Evolutionary conservation across 345 rosid genomes (phyloP).

Genomic region (Pugionium dolabratum): DNA sequence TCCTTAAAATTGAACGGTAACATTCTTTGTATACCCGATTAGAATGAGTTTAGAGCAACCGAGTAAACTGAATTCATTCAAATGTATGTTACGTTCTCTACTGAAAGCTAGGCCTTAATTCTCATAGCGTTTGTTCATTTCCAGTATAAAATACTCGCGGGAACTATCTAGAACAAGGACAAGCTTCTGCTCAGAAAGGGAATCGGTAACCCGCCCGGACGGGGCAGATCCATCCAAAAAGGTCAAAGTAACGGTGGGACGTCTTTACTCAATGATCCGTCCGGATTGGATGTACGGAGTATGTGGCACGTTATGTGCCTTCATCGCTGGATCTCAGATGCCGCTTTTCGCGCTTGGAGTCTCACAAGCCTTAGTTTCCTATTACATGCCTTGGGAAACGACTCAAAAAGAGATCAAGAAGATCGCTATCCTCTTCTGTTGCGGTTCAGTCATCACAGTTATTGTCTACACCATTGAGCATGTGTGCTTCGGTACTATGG

Average conservation of each 20-base stretch:
- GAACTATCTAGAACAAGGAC: conserved; percentile 47
- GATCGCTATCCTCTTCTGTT: conserved; percentile 64
- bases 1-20: too few relatives aligned
- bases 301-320: conserved; percentile 59
- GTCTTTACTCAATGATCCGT: conserved; percentile 63
- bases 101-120: too few relatives aligned
- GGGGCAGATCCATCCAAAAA: conserved; percentile 45
- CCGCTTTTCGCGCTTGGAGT: conserved; percentile 96
- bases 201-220: conserved; percentile 57
- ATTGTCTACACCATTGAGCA: conserved; percentile 64
- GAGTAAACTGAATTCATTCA: conserved; percentile 33
- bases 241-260: conserved; percentile 51
- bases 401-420: conserved; percentile 73
- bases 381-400: conserved; percentile 93
- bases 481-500: conserved; percentile 81
- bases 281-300: conserved; percentile 92
- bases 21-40: too few relatives aligned
- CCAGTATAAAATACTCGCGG: conserved; percentile 2
- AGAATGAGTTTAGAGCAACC: conserved; percentile 33
- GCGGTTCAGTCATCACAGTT: conserved; percentile 65
- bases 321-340: conserved; percentile 77
- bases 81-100: too few relatives aligned
- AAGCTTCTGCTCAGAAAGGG: conserved; percentile 80
- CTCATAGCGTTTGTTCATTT: not conserved
- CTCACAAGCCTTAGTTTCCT: conserved; percentile 86